Conservation (phyloP, 352 stramenopile genomes). For the Globisporangium abappressorium region DNA sequence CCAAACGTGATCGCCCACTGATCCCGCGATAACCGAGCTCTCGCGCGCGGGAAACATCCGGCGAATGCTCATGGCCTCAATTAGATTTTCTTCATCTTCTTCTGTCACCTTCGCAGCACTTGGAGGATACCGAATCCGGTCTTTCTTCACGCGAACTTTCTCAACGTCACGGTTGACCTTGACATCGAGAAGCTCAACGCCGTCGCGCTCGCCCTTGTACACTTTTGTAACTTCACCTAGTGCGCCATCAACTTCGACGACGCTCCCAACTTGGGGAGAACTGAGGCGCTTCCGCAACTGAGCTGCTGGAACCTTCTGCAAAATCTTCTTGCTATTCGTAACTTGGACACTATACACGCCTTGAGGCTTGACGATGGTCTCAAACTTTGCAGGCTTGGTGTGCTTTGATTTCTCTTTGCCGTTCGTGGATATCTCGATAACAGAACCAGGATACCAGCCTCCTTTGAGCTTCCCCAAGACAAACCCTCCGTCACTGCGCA, state of each 20-base stretch:
- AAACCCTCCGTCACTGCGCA: constrained; percentile 37
- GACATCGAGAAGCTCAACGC: constrained; percentile 39
- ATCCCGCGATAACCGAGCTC: constrained; percentile 48
- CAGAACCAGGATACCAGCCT: constrained; percentile 59
- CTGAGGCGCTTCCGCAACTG: constrained; percentile 34
- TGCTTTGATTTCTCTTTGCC: background rate
- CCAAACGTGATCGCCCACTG: constrained; percentile 67
- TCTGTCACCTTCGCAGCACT: constrained; percentile 1
- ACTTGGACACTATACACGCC: constrained; percentile 42
- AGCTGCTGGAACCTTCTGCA: constrained; percentile 45
- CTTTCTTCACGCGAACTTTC: constrained; percentile 49
- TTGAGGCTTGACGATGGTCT: constrained; percentile 17
- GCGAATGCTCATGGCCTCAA: constrained; percentile 75
- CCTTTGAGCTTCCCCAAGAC: constrained; percentile 37
- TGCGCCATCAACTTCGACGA: constrained; percentile 64
- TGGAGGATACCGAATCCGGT: constrained; percentile 54
- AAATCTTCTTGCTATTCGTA: constrained; percentile 28
- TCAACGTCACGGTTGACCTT: constrained; percentile 45
- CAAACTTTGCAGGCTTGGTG: constrained; percentile 12
- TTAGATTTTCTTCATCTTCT: constrained; percentile 25
- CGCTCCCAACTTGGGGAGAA: constrained; percentile 59
- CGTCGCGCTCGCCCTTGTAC: constrained; percentile 23
- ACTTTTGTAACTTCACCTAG: constrained; percentile 60
- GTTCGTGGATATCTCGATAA: constrained; percentile 18
- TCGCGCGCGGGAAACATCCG: constrained; percentile 59